phyloP scores from a whole-genome alignment of 768 basidiomycete species.

The Hericium alpestre region DNA sequence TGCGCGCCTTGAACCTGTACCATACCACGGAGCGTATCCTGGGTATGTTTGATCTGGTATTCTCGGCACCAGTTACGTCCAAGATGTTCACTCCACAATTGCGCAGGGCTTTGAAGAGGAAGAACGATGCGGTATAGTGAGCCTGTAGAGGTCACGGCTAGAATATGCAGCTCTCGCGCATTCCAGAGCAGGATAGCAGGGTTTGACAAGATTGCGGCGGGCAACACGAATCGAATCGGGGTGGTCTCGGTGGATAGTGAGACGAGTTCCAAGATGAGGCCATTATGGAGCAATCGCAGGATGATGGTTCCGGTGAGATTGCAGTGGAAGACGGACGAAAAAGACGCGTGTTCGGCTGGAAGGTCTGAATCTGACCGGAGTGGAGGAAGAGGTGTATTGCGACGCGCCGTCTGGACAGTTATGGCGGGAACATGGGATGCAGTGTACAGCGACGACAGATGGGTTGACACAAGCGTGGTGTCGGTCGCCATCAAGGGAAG shows the following conservation, averaged over 20 bases:
- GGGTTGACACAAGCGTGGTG: constrained; percentile 26
- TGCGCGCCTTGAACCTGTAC: constrained; percentile 57
- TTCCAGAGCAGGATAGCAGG: constrained; percentile 52
- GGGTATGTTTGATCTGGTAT: constrained; percentile 46
- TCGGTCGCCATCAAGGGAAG: not conserved
- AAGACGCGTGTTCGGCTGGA: constrained; percentile 65
- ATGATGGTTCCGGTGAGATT: constrained; percentile 55
- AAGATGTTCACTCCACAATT: constrained; percentile 14
- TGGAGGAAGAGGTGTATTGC: constrained; percentile 39
- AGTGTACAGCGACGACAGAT: constrained; percentile 55
- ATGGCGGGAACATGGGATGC: constrained; percentile 38
- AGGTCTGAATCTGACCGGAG: constrained; percentile 28
- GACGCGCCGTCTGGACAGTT: constrained; percentile 49
- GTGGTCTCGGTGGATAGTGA: constrained; percentile 57
- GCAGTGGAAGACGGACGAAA: constrained; percentile 47
- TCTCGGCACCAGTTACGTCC: constrained; percentile 53
- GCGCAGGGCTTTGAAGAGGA: constrained; percentile 31
- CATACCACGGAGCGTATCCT: constrained; percentile 27
- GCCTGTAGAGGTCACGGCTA: constrained; percentile 55
- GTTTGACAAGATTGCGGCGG: constrained; percentile 50
- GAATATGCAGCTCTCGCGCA: constrained; percentile 49
- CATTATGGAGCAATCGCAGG: constrained; percentile 63
- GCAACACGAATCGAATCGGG: constrained; percentile 72
- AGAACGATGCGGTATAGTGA: constrained; percentile 67
- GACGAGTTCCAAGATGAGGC: constrained; percentile 62